Evolutionary conservation across 495 filamentous ascomycete genomes (phyloP).

Genomic region (Cercophora samala): DNA sequence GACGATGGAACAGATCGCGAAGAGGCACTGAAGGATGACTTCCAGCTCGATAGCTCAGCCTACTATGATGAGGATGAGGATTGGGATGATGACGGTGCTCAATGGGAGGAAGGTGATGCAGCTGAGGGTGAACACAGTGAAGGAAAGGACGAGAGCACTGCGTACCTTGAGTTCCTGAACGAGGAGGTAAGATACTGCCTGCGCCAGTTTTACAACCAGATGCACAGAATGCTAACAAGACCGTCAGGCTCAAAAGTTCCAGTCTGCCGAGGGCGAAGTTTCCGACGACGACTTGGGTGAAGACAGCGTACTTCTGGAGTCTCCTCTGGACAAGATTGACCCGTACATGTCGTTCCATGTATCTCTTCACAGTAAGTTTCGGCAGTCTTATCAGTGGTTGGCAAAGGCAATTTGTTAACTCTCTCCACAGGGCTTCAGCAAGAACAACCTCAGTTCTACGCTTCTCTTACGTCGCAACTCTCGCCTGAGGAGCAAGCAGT

Average conservation of each 20-base stretch:
- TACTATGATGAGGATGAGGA: constrained; percentile 79
- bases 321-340: constrained; percentile 90
- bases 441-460: constrained; percentile 86
- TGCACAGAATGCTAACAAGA: constrained; percentile 34
- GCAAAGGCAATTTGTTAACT: constrained; percentile 24
- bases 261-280: constrained; percentile 51
- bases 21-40: constrained; percentile 88
- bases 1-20: constrained; percentile 62
- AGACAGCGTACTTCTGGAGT: constrained; percentile 87
- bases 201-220: constrained; percentile 7
- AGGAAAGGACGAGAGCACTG: constrained; percentile 80
- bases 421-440: constrained; percentile 69
- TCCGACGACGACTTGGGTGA: constrained; percentile 89
- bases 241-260: constrained; percentile 74
- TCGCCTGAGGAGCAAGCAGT: constrained; percentile 76
- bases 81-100: constrained; percentile 67
- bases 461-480: constrained; percentile 72
- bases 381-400: neutral
- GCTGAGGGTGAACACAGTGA: constrained; percentile 60
- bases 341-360: constrained; percentile 84
- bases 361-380: constrained; percentile 71
- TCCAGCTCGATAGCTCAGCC: constrained; percentile 62
- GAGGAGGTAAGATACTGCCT: constrained; percentile 62
- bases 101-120: constrained; percentile 47
- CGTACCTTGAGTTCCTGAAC: constrained; percentile 93